These are phyloP conservation scores for Wickerhamia fluorescens DNA, from an alignment of 805 yeast genomes.

Conservation along the genomic window DNA sequence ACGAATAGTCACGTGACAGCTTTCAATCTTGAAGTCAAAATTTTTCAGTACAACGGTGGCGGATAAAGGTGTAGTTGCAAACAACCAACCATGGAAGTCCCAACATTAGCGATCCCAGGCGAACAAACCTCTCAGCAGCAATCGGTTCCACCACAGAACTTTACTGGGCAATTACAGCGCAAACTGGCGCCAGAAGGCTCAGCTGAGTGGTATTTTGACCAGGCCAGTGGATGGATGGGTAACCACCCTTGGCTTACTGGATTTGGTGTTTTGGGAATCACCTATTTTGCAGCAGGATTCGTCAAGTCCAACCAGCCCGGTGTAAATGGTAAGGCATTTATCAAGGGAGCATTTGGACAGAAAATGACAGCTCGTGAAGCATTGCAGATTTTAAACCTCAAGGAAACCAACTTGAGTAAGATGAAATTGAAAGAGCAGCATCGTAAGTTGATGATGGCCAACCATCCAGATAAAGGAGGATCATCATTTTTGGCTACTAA, in stretches of 20 bases:
- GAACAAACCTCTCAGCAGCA: slow-evolving; percentile 25
- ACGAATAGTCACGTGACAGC: slow-evolving; percentile 3
- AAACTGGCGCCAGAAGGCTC: slow-evolving; percentile 38
- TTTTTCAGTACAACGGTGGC: slow-evolving; percentile 3
- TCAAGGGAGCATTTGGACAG: slow-evolving; percentile 85
- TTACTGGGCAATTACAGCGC: slow-evolving; percentile 34
- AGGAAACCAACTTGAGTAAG: slow-evolving; percentile 55
- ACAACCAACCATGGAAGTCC: slow-evolving; percentile 41
- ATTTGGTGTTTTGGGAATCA: slow-evolving; percentile 58
- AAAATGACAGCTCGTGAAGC: slow-evolving; percentile 91
- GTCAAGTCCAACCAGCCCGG: slow-evolving; percentile 67
- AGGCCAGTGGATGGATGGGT: slow-evolving; percentile 51
- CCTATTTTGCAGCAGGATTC: slow-evolving; percentile 60
- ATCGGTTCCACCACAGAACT: too few species aligned
- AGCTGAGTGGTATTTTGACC: slow-evolving; percentile 61
- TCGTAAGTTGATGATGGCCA: slow-evolving; percentile 75
- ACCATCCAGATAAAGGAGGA: slow-evolving; percentile 95
- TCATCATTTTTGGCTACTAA: slow-evolving; percentile 84
- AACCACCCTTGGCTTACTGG: slow-evolving; percentile 74
- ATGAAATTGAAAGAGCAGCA: slow-evolving; percentile 71
- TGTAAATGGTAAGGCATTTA: slow-evolving; percentile 55
- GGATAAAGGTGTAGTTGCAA: too few species aligned
- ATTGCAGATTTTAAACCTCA: slow-evolving; percentile 69
- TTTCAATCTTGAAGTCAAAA: background rate
- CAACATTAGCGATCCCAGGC: slow-evolving; percentile 52